Conservation (phyloP, 768 basidiomycete species). For the Termitomyces heimii region DNA sequence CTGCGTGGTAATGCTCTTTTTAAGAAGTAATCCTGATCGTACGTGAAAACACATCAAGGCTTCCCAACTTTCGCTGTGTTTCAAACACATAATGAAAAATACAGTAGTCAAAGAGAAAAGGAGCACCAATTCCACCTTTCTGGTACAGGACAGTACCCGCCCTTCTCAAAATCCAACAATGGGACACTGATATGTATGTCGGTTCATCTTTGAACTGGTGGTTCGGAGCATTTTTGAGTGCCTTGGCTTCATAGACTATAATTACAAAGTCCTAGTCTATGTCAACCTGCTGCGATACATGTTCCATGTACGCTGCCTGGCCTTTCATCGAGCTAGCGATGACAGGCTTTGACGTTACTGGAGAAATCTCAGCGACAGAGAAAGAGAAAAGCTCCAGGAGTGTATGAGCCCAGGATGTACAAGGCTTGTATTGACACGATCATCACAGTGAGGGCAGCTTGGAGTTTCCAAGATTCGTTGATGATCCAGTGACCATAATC, state of each 20-base stretch:
- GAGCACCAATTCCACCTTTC: slow-evolving; percentile 84
- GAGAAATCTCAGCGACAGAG: neutral
- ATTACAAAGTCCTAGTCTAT: too few species aligned
- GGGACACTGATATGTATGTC: slow-evolving; percentile 74
- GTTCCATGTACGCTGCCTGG: slow-evolving; percentile 92
- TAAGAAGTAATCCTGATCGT: slow-evolving; percentile 77
- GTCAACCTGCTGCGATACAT: slow-evolving; percentile 69
- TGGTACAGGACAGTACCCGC: slow-evolving; percentile 74
- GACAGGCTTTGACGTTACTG: slow-evolving; percentile 63
- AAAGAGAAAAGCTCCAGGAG: slow-evolving; percentile 38
- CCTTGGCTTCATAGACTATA: too few species aligned
- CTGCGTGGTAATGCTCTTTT: slow-evolving; percentile 75
- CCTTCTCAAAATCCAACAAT: slow-evolving; percentile 67
- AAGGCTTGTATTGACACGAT: slow-evolving; percentile 81
- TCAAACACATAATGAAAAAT: neutral
- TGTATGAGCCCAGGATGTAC: slow-evolving; percentile 79
- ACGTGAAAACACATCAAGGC: slow-evolving; percentile 79
- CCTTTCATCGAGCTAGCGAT: slow-evolving; percentile 91
- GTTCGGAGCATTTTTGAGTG: slow-evolving; percentile 62
- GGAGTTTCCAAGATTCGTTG: neutral
- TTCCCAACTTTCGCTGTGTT: slow-evolving; percentile 70
- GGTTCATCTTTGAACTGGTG: slow-evolving; percentile 52
- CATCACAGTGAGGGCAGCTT: slow-evolving; percentile 75
- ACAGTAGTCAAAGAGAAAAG: slow-evolving; percentile 47
- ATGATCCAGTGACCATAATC: neutral